Conservation (phyloP, 2,329 filamentous ascomycete species). For the Blastomyces parvus region DNA sequence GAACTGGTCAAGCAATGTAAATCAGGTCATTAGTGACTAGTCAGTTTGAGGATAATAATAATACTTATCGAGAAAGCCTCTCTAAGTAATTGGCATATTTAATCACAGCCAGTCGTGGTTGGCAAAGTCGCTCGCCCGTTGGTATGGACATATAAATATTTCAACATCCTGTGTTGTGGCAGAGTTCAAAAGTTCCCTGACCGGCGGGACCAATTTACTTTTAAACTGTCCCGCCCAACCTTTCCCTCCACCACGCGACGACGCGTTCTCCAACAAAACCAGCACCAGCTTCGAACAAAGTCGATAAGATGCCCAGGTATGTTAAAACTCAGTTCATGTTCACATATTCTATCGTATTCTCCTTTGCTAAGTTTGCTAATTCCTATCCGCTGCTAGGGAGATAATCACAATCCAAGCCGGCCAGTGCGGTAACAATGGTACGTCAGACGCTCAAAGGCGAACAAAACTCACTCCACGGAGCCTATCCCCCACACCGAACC, state of each 20-base stretch:
- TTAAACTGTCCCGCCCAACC: neutral
- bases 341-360: neutral
- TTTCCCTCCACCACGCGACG: constrained; percentile 6
- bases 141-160: neutral
- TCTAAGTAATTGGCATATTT: neutral
- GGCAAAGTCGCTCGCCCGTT: neutral
- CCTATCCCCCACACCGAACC: constrained; percentile 1
- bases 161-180: neutral
- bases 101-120: neutral
- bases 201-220: neutral
- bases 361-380: constrained; percentile 1
- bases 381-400: constrained; percentile 52
- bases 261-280: constrained; percentile 20
- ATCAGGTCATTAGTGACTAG: constrained; percentile 24
- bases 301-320: constrained; percentile 33
- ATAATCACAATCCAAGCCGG: constrained; percentile 99
- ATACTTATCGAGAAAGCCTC: neutral
- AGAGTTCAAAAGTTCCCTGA: neutral
- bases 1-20: constrained; percentile 30
- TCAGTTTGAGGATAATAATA: neutral
- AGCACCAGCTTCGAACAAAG: constrained; percentile 11
- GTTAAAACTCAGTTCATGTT: constrained; percentile 7
- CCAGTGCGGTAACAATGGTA: constrained; percentile 98
- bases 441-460: constrained; percentile 38
- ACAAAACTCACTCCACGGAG: neutral